Percentiles rank a stretch among this genome's conserved stretches.
Evolutionary conservation across 495 filamentous ascomycete species (phyloP).

Genomic region (Podospora bellae-mahoneyi): DNA sequence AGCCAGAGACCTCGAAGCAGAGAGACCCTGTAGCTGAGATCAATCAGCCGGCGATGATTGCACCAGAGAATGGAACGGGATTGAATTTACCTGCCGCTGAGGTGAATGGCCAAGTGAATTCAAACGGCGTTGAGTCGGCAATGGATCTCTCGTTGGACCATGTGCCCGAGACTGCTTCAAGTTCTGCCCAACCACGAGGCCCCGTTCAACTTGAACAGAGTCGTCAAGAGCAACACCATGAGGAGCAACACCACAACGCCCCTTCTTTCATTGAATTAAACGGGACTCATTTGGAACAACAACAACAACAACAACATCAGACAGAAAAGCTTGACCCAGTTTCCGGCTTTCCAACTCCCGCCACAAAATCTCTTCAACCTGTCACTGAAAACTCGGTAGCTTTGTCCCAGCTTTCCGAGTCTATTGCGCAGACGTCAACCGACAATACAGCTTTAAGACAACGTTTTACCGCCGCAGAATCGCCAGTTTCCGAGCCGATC

Average conservation of each 20-base stretch:
- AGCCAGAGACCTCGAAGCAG: conserved; percentile 14
- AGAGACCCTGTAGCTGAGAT: not conserved
- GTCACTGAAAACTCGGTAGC: not conserved
- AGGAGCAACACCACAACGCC: not conserved
- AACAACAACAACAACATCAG: not conserved
- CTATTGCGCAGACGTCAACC: not conserved
- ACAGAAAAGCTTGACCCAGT: not conserved
- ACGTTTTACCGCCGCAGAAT: not conserved
- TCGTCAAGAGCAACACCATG: not conserved
- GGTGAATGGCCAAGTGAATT: not conserved
- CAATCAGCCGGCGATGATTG: not conserved
- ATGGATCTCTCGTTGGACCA: not conserved
- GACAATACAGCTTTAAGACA: not conserved
- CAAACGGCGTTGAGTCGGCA: not conserved
- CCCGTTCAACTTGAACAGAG: not conserved
- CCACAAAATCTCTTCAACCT: not conserved
- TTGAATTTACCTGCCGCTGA: not conserved
- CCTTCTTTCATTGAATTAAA: not conserved
- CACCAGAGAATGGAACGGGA: not conserved
- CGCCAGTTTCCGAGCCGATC: not conserved
- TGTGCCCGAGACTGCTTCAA: not conserved
- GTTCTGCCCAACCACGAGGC: not conserved
- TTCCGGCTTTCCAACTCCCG: not conserved
- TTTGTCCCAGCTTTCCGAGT: not conserved
- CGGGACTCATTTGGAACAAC: not conserved